Evolutionary conservation across 2,329 filamentous ascomycete species (phyloP).

Genomic region (Malbranchea cinnamomea): DNA sequence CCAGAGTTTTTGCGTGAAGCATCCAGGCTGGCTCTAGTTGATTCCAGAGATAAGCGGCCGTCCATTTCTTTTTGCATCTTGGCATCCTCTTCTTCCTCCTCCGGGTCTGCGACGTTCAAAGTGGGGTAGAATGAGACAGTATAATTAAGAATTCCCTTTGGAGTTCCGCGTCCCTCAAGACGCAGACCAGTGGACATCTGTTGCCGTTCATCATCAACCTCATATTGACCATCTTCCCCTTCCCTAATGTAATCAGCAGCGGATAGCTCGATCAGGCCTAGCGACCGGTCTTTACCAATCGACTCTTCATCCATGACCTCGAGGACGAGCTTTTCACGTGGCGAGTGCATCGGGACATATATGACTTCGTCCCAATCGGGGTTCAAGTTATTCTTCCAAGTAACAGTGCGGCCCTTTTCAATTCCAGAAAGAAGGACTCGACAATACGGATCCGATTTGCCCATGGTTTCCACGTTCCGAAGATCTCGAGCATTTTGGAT

Average conservation of each 20-base stretch:
- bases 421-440: conserved; percentile 80
- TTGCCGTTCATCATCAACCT: conserved; percentile 62
- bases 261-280: conserved; percentile 66
- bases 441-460: conserved; percentile 92
- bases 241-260: conserved; percentile 67
- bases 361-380: conserved; percentile 93
- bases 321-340: conserved; percentile 67
- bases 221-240: conserved; percentile 65
- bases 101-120: conserved; percentile 74
- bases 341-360: conserved; percentile 78
- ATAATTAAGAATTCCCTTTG: conserved; percentile 71
- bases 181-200: conserved; percentile 52
- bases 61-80: conserved; percentile 15
- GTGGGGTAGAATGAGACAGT: conserved; percentile 83
- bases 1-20: conserved; percentile 9
- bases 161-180: conserved; percentile 54
- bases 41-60: conserved; percentile 8
- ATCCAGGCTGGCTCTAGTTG: conserved; percentile 12
- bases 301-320: conserved; percentile 97
- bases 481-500: conserved; percentile 71
- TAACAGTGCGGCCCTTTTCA: conserved; percentile 82
- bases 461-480: conserved; percentile 84
- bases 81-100: conserved; percentile 41
- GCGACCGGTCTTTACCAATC: conserved; percentile 74
- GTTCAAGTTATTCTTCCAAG: conserved; percentile 88